Evolutionary conservation across 1,284 basidiomycete genomes (phyloP), one percentile per base, ranked within the genome.

Genomic region (Phellopilus nigrolimitatus): DNA sequence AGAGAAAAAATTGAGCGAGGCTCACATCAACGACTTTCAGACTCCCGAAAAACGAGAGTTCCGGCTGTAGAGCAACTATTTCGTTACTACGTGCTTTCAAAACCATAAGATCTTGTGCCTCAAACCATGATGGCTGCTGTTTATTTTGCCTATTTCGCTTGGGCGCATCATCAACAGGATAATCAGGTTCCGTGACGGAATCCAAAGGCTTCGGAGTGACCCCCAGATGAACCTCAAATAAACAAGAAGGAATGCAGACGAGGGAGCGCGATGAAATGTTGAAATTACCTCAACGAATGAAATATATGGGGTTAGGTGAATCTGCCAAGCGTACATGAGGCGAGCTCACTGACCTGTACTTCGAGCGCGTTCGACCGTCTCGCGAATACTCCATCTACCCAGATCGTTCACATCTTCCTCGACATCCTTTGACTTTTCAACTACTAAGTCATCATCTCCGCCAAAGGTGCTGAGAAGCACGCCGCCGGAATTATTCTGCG

Each of bases 171-270:
- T 63, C 17, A 63, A 77, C 36, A 83, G 67, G 2, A 72, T 69
- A 2, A 80, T 81, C 59, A 88, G 84, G 40, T 78, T 71, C 8
- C 75, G 71, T 6, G 34, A 84, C 80, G 5, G 76, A 79, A 61
- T 77, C 75, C 24, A 90, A 68, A 15, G 73, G 72, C 42, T 81
- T 79, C 1, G 87, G 82, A 5, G 71, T 85, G 47, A 91, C 68
- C 10, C 79, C 81, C 19, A 91, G 72, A 64, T 90, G 88, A 3
- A 87, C 75, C 60, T 88, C 84, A 60, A 88, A 91, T n/a, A 91
- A 69, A 1, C 78, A 82, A 9, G 84, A 84, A 3, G 88, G 88
- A 13, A 90, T 62, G 61, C 84, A 88, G 3, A 73, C 74, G 52
- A 91, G 66, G 36, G 74, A 76, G 51, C 88, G 80, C 21, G 85